Evolutionary conservation across 163 green algal species (phyloP), one percentile per base, ranked within the genome.

Genomic region (Botryococcus braunii): DNA sequence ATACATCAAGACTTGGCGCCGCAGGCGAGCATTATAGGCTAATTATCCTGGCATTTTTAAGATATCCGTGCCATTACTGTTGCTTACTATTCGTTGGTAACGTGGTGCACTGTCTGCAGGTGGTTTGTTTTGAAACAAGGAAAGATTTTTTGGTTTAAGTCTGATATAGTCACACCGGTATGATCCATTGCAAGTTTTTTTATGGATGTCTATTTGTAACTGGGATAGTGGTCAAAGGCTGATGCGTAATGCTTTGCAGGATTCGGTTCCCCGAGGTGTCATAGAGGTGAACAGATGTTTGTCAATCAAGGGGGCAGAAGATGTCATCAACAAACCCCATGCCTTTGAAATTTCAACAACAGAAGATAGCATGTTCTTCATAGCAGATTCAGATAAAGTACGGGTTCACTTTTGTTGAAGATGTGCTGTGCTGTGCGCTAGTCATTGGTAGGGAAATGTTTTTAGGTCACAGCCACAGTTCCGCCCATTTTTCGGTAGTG

Each of bases 101-200:
- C 50, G 17, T 39, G 3, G 2, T 62, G 40, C 23, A 46, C 52
- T 7, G 11, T 46, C 35, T 62, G 74, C 81, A 94, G 93, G 70
- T 99, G 90, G 90, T 99, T 99, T 72, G 85, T 99, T 1, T 75
- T 99, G 37, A 99, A 99, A 79, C 82, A 97, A 41, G 93, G 92
- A 36, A 96, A 95, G 71, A 96, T 99, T 35, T 97, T 98, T 71
- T 99, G 95, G 95, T 99, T 99, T 79, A 95, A 96, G 69, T 84
- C 83, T 3, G 88, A 97, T 56, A 77, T 89, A 5, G 82, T 97
- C n/a, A 91, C 79, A 13, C 81, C 84, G 41, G 86, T 90, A 55
- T 61, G 69, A 34, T 41, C 23, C 23, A 35, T 5, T 31, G 21
- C 21, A 17, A 56, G 11, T 11, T 36, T 64, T 57, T 52, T 25